Evolutionary conservation across 2,329 filamentous ascomycete genomes (phyloP), one percentile per base, ranked within the genome.

Genomic region (Helotiales sp.): DNA sequence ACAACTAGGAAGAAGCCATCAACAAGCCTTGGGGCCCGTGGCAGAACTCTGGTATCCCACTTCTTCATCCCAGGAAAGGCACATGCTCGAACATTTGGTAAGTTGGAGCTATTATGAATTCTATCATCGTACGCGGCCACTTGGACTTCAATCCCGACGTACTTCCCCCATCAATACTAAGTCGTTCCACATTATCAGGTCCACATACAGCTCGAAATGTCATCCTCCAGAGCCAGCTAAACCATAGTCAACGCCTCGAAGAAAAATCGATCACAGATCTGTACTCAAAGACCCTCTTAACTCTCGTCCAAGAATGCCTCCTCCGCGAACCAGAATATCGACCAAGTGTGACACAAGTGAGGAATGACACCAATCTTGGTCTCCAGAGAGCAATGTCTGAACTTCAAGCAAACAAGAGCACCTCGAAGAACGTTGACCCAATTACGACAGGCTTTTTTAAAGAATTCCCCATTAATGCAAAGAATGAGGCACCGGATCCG

Each of bases 81-180:
- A 52, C 55, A 22, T 55, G 55, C 31, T 58, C 55, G 5, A 61
- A 61, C 13, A 53, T 58, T 10, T 61, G 38, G 47, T 55, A 61
- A 36, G n/a, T 61, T 2, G 52, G 58, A 7, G 52, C 58, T 12
- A 55, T 61, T 6, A 50, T 58, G 38, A 61, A 61, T 12, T 52
- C n/a, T 2, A 15, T 61, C 25, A 27, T 60, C 8, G 17, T 55
- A 6, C 36, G 55, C 29, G 34, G 17, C 10, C 30, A 40, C 25
- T 25, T 55, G 7, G 19, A 55, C 24, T 58, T 58, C 52, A 55
- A 61, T 25, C 36, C 42, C 25, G 27, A 24, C 33, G 30, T n/a
- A 54, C 15, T 12, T 44, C 46, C 24, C 10, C 48, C 48, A 29
- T 24, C n/a, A 4, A 17, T 36, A 22, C 22, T 30, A 30, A 22